These are phyloP conservation scores for Exophiala xenobiotica DNA, from an alignment of 2,329 filamentous ascomycete species.

Conservation along the genomic window DNA sequence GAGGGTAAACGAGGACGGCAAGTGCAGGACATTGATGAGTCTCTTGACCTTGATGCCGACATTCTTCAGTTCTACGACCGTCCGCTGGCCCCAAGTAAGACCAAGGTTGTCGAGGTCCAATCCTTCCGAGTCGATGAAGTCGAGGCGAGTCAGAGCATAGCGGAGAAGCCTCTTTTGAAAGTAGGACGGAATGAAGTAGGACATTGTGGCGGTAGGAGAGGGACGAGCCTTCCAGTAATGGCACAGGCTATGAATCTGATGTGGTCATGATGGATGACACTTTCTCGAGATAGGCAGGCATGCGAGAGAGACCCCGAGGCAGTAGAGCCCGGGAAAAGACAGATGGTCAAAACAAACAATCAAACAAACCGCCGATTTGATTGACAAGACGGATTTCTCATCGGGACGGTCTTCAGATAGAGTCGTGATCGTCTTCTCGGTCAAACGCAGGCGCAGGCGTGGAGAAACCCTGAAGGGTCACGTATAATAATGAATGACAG, in stretches of 20 bases:
- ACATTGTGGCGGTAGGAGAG: constrained; percentile 53
- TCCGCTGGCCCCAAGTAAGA: constrained; percentile 76
- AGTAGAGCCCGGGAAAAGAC: not conserved
- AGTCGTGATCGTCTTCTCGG: too few relatives aligned
- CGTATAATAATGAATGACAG: constrained; percentile 3
- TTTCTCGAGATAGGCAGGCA: not conserved
- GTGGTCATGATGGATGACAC: constrained; percentile 11
- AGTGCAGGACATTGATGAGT: constrained; percentile 31
- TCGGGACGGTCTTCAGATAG: too few relatives aligned
- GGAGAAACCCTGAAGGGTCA: not conserved
- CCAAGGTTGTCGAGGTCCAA: constrained; percentile 84
- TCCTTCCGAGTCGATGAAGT: constrained; percentile 83
- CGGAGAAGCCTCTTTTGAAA: constrained; percentile 85
- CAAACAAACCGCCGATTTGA: too few relatives aligned
- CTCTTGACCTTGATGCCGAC: constrained; percentile 54
- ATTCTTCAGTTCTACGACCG: constrained; percentile 81
- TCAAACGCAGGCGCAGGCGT: constrained; percentile 14
- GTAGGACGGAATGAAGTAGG: constrained; percentile 71
- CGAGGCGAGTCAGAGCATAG: constrained; percentile 78
- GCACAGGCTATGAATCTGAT: constrained; percentile 5
- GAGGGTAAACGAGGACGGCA: constrained; percentile 21
- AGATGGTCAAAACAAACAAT: too few relatives aligned
- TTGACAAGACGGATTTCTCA: too few relatives aligned
- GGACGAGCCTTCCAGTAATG: constrained; percentile 8
- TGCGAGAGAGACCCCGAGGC: not conserved